Evolutionary conservation across 108 stramenopile species (phyloP).

Genomic region (Stephanodiscus triporus): DNA sequence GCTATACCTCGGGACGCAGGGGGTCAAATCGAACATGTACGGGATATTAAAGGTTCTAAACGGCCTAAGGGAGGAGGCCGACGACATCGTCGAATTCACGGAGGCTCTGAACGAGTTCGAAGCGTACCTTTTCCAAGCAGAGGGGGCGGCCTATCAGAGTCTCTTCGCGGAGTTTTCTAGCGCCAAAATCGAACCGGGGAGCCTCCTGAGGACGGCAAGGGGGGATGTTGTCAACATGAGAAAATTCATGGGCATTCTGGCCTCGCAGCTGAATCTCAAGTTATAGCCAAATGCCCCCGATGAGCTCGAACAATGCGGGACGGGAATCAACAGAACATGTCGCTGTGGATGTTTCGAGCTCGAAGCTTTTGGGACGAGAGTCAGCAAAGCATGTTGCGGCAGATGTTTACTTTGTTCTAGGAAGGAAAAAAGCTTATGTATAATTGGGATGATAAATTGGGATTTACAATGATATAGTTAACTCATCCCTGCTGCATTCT

Average conservation of each 20-base stretch:
- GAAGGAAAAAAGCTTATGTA: too few relatives aligned
- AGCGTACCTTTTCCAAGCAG: constrained; percentile 58
- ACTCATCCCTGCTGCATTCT: too few relatives aligned
- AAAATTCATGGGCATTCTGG: constrained; percentile 59
- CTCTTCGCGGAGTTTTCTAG: constrained; percentile 66
- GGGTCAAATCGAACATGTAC: constrained; percentile 60
- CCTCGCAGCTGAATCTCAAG: constrained; percentile 49
- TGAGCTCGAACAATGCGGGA: too few relatives aligned
- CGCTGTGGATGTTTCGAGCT: too few relatives aligned
- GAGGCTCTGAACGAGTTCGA: constrained; percentile 67
- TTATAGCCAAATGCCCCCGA: not conserved
- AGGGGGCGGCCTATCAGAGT: constrained; percentile 63
- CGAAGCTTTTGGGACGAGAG: too few relatives aligned
- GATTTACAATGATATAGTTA: too few relatives aligned
- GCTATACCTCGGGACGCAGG: constrained; percentile 62
- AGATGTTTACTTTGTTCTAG: too few relatives aligned
- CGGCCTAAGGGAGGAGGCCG: constrained; percentile 48
- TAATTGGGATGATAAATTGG: too few relatives aligned
- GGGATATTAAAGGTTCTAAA: constrained; percentile 63
- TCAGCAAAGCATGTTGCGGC: too few relatives aligned
- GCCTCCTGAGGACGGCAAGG: constrained; percentile 56
- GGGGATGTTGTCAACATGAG: constrained; percentile 45
- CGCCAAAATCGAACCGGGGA: constrained; percentile 60
- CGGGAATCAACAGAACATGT: too few relatives aligned
- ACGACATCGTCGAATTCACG: constrained; percentile 66